These are phyloP conservation scores for Penicillium sp. DNA, from an alignment of 2,329 filamentous ascomycete genomes.

Conservation along the genomic window DNA sequence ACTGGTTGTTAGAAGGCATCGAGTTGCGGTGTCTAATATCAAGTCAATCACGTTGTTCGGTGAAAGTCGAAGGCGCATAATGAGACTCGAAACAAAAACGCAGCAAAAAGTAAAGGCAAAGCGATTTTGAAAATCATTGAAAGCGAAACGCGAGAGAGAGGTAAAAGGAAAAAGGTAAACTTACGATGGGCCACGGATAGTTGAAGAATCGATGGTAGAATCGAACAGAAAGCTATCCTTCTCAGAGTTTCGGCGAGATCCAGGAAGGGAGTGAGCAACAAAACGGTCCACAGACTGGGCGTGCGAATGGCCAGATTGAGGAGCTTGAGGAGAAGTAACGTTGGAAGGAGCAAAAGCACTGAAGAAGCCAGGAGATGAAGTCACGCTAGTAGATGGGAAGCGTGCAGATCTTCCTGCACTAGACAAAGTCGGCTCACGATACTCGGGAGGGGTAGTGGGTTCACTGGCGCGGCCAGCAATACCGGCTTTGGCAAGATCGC, in stretches of 20 bases:
- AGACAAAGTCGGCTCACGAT: slow-evolving; percentile 77
- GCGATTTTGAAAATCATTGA: too few relatives aligned
- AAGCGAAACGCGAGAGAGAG: neutral
- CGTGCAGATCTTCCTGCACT: slow-evolving; percentile 78
- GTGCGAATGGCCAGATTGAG: slow-evolving; percentile 44
- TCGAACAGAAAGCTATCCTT: slow-evolving; percentile 78
- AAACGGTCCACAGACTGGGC: slow-evolving; percentile 60
- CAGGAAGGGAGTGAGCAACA: slow-evolving; percentile 82
- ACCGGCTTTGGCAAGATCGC: slow-evolving; percentile 65
- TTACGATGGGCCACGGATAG: slow-evolving; percentile 76
- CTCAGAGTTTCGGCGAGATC: slow-evolving; percentile 84
- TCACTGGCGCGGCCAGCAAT: slow-evolving; percentile 76
- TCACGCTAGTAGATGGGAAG: slow-evolving; percentile 85
- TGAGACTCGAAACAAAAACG: neutral
- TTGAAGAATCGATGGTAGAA: slow-evolving; percentile 47
- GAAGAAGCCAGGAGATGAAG: slow-evolving; percentile 74
- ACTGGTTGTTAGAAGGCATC: slow-evolving; percentile 70
- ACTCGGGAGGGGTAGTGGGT: slow-evolving; percentile 93
- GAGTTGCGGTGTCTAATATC: slow-evolving; percentile 79
- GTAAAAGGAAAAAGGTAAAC: slow-evolving; percentile 42
- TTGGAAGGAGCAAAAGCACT: slow-evolving; percentile 66
- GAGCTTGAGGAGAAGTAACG: slow-evolving; percentile 74
- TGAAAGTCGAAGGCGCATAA: neutral
- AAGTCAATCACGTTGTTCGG: slow-evolving; percentile 3
- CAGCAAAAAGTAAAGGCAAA: neutral